Evolutionary conservation across 306 rosid genomes (phyloP).

Genomic region (Pachyrhizus erosus): DNA sequence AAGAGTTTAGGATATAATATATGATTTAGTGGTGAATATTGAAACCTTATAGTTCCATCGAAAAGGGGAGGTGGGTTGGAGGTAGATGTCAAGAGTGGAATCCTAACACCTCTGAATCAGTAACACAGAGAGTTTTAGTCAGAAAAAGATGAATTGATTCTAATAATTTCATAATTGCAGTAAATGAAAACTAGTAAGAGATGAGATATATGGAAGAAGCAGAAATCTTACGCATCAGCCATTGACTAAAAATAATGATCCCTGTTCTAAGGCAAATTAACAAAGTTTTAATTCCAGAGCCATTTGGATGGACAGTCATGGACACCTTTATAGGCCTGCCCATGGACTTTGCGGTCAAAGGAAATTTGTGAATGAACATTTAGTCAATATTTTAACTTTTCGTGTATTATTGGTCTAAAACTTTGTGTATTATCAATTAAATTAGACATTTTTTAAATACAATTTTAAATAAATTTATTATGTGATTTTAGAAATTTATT

Average conservation of each 20-base stretch:
- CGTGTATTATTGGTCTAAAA: not conserved
- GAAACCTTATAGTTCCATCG: conserved; percentile 6
- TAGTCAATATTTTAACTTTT: no score
- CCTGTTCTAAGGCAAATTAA: not conserved
- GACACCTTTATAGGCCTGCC: no score
- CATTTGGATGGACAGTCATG: not conserved
- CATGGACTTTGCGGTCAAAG: not conserved
- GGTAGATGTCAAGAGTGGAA: not conserved
- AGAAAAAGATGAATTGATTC: not conserved
- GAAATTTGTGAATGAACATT: not conserved
- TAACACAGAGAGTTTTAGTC: not conserved
- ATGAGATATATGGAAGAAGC: not conserved
- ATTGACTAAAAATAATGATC: not conserved
- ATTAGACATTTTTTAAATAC: no score
- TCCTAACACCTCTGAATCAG: not conserved
- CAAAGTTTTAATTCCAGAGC: not conserved
- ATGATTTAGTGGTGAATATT: not conserved
- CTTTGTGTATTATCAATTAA: not conserved
- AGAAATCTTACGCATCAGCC: not conserved
- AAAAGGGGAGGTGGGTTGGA: not conserved
- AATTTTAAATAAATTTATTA: no score
- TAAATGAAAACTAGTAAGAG: not conserved
- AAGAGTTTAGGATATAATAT: not conserved
- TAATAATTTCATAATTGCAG: not conserved
- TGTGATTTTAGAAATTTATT: no score